Evolutionary conservation across 1,284 basidiomycete genomes (phyloP).

Genomic region (Cryptococcus deneoformans): DNA sequence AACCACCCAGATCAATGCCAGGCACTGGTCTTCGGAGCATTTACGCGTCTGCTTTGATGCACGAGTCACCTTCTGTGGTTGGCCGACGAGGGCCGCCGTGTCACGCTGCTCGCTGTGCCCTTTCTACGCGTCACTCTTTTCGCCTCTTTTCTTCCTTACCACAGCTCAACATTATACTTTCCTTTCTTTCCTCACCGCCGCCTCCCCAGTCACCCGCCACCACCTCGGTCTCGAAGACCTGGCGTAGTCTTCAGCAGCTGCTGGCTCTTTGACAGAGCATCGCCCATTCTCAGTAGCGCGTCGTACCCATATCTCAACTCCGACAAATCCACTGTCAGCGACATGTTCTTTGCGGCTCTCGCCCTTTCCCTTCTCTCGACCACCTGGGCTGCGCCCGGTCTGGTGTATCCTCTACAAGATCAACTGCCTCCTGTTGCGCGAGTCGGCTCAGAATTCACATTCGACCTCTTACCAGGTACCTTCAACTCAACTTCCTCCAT

Average conservation of each 20-base stretch:
- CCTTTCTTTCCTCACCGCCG: neutral
- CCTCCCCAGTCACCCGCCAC: neutral
- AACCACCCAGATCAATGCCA: neutral
- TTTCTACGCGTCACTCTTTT: neutral
- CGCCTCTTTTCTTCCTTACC: too few species aligned
- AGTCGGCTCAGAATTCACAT: slow-evolving; percentile 42
- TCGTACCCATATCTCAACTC: neutral
- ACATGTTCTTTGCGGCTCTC: slow-evolving; percentile 10
- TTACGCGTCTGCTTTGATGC: neutral
- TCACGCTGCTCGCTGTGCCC: neutral
- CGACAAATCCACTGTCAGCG: neutral
- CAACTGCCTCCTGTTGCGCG: slow-evolving; percentile 53
- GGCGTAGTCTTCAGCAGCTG: slow-evolving; percentile 5
- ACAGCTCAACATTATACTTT: neutral
- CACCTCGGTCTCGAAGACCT: slow-evolving; percentile 1
- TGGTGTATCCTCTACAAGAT: slow-evolving; percentile 45
- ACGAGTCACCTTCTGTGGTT: too few species aligned
- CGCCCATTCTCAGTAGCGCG: neutral
- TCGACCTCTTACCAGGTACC: slow-evolving; percentile 22
- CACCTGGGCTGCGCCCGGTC: slow-evolving; percentile 37
- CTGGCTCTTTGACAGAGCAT: slow-evolving; percentile 16
- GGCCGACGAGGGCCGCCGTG: neutral
- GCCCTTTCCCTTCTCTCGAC: slow-evolving; percentile 6
- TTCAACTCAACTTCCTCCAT: slow-evolving; percentile 16
- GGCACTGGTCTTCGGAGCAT: neutral